Conservation (phyloP, 2,329 filamentous ascomycete species). For the Bipolaris cookei region DNA sequence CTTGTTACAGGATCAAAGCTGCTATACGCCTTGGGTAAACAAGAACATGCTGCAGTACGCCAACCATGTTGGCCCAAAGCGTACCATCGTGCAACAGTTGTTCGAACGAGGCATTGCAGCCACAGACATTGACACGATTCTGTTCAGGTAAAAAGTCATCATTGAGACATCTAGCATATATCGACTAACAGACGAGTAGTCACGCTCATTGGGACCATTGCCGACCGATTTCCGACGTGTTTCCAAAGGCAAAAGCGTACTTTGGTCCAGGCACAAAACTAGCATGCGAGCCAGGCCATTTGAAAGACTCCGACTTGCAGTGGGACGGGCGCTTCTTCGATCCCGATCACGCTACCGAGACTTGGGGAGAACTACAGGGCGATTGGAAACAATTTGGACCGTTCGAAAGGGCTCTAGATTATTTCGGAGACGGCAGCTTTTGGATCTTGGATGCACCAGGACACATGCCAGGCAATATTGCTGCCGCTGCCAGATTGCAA, state of each 20-base stretch:
- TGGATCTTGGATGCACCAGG: slow-evolving; percentile 49
- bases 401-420: slow-evolving; percentile 46
- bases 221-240: slow-evolving; percentile 36
- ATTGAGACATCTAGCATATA: neutral
- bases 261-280: slow-evolving; percentile 42
- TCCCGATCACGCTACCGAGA: slow-evolving; percentile 36
- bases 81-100: slow-evolving; percentile 38
- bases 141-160: slow-evolving; percentile 35
- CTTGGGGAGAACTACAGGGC: slow-evolving; percentile 36
- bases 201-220: slow-evolving; percentile 47
- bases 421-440: slow-evolving; percentile 50
- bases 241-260: slow-evolving; percentile 39
- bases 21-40: slow-evolving; percentile 45
- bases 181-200: slow-evolving; percentile 19
- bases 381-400: slow-evolving; percentile 44
- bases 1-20: slow-evolving; percentile 33
- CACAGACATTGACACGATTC: slow-evolving; percentile 33
- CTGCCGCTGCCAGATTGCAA: slow-evolving; percentile 35
- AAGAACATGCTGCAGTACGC: slow-evolving; percentile 37
- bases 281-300: slow-evolving; percentile 40
- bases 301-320: slow-evolving; percentile 32
- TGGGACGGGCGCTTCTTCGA: slow-evolving; percentile 48
- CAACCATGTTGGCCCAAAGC: slow-evolving; percentile 38
- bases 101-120: slow-evolving; percentile 27
- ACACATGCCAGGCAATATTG: slow-evolving; percentile 51